Conservation (phyloP, 768 basidiomycete species). For the Psilocybe subaeruginosa region DNA sequence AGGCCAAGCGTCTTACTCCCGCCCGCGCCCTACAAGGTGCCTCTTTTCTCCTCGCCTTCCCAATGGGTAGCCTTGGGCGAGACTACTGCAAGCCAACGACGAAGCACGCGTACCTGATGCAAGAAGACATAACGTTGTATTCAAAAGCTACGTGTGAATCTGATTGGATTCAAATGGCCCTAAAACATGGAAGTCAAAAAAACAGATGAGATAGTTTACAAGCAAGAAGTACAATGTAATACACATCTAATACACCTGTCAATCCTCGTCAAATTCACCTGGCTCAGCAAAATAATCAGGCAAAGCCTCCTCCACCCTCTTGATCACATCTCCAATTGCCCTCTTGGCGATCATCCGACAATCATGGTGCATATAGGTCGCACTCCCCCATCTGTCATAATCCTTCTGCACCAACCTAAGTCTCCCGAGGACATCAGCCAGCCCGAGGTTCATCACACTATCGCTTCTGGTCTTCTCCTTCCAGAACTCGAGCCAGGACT, state of each 20-base stretch:
- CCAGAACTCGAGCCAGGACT: slow-evolving; percentile 81
- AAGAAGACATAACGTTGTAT: no score
- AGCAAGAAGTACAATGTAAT: not conserved
- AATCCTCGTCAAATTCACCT: slow-evolving; percentile 20
- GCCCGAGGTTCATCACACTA: slow-evolving; percentile 55
- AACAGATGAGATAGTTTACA: not conserved
- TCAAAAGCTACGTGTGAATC: no score
- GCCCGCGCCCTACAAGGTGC: no score
- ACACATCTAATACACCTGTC: slow-evolving; percentile 1
- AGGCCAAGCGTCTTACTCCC: no score
- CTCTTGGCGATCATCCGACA: slow-evolving; percentile 63
- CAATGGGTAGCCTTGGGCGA: no score
- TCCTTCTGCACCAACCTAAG: slow-evolving; percentile 65
- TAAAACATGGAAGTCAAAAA: no score
- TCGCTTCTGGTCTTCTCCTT: slow-evolving; percentile 73
- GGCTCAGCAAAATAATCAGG: slow-evolving; percentile 63
- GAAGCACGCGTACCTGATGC: no score
- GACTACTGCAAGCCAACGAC: no score
- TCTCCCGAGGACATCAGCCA: slow-evolving; percentile 71
- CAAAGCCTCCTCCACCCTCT: slow-evolving; percentile 57
- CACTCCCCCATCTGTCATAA: slow-evolving; percentile 70
- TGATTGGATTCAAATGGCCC: no score
- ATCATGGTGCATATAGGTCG: slow-evolving; percentile 81
- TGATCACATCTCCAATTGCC: slow-evolving; percentile 57
- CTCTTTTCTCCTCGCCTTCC: no score